Percentiles rank a stretch among this genome's conserved stretches.
Evolutionary conservation across 306 rosid genomes (phyloP).

Genomic region (Lotus japonicus): DNA sequence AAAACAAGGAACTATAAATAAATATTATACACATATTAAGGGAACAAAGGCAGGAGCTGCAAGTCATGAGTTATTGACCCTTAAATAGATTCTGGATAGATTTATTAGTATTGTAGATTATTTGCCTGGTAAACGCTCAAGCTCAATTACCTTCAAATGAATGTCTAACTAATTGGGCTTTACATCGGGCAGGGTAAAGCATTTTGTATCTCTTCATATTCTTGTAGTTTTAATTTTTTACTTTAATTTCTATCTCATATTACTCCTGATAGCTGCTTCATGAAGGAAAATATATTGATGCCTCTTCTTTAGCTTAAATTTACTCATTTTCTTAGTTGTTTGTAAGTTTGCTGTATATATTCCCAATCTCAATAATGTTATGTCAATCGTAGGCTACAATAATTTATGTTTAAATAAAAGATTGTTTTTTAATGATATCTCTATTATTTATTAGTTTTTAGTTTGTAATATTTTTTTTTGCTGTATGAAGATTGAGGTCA

Average conservation of each 20-base stretch:
- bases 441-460: neutral
- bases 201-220: neutral
- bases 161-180: neutral
- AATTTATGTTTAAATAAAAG: neutral
- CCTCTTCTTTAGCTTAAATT: neutral
- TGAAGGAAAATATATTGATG: neutral
- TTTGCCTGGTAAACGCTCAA: neutral
- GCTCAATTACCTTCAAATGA: neutral
- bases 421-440: neutral
- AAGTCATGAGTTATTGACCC: no score
- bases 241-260: neutral
- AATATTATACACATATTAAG: no score
- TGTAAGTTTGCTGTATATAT: neutral
- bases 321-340: neutral
- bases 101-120: neutral
- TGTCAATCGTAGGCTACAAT: neutral
- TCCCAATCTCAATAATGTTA: neutral
- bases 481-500: slow-evolving; percentile 76
- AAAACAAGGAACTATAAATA: no score
- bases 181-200: neutral
- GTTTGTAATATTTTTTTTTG: slow-evolving; percentile 17
- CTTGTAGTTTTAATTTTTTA: neutral
- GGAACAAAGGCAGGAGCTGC: no score
- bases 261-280: neutral
- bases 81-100: no score